Evolutionary conservation across 192 early-diverging fungal species (phyloP).

Genomic region (Umbelopsis ramanniana): DNA sequence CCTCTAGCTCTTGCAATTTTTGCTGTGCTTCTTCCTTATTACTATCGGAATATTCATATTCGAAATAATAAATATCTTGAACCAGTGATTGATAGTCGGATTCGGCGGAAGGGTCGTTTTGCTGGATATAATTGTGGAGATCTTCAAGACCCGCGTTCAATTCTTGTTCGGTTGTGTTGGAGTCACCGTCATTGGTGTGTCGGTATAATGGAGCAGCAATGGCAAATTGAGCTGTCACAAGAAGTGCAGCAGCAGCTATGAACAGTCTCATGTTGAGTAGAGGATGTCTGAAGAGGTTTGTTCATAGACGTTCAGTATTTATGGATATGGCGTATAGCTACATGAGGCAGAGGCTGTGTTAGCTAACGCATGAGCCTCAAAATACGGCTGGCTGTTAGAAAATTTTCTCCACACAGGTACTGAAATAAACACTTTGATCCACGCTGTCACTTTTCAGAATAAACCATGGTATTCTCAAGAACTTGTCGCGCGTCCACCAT

Average conservation of each 20-base stretch:
- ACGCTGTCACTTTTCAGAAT: no score
- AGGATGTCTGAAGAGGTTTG: background rate
- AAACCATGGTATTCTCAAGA: no score
- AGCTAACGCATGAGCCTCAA: background rate
- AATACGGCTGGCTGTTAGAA: no score
- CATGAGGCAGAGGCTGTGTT: conserved; percentile 14
- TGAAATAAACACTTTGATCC: no score
- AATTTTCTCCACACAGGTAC: no score
- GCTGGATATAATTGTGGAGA: background rate
- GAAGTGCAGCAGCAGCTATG: background rate
- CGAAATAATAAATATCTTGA: background rate
- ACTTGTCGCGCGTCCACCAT: no score
- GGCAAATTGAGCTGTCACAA: background rate
- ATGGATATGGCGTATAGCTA: background rate
- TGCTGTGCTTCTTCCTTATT: background rate
- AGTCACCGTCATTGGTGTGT: background rate
- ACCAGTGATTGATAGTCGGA: background rate
- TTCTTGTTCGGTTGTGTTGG: background rate
- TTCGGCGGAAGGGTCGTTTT: background rate
- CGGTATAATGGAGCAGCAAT: background rate
- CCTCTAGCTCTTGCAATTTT: background rate
- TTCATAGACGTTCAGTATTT: background rate
- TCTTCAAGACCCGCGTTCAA: background rate
- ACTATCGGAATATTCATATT: background rate
- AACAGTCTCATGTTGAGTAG: background rate